Base-by-base conservation (phyloP, 306 rosid species). In the peach (Prunus persica) region DNA sequence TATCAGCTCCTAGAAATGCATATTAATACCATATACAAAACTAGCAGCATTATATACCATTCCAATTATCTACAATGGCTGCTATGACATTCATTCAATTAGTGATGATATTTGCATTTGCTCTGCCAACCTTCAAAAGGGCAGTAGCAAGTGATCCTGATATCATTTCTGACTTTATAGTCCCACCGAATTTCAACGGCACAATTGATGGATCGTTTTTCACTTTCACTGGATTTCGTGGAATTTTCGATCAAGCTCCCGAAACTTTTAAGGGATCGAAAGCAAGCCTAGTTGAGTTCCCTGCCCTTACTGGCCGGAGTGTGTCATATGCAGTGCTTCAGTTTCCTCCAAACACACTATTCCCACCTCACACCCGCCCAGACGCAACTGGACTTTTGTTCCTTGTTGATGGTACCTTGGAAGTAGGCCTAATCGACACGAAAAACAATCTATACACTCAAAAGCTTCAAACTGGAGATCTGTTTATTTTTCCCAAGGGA, bases 401-500 rank as follows among this genome's bases (percentile, higher is more conserved):
- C 57, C 76, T 86, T 19, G 19, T 80, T 10, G 67, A 38, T 25
- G 89, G 84, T 7, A 6, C 34, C 19, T 69, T 86, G 30, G 79
- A 86, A 62, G 89, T 82, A 16, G 79, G 89, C 3, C 62, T 80
- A 27, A 76, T 80, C 6, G 86, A 86, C 63, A 74, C 83, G 0
- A 45, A 46, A 24, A 60, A 51, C 27, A 74, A 27, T 20, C 64
- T 82, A 8, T 77, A 79, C 30, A 85, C 67, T 0, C 80, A 71
- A 46, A 77, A 24, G 45, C 80, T 85, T 74, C 66, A 77, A 63
- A 66, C 67, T 1, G 86, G 89, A 14, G 86, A 86, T 45, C 0
- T 75, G 71, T 86, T 82, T 50, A 24, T 86, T 49, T 86, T 86
- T 30, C 86, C 86, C 0, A 77, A 77, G 38, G 86, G 83, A 1